A percentile compares a stretch with the other conserved stretches of the same genome.
Conservation (phyloP, 495 filamentous ascomycete species). For the Lasiosphaeria ovina region DNA sequence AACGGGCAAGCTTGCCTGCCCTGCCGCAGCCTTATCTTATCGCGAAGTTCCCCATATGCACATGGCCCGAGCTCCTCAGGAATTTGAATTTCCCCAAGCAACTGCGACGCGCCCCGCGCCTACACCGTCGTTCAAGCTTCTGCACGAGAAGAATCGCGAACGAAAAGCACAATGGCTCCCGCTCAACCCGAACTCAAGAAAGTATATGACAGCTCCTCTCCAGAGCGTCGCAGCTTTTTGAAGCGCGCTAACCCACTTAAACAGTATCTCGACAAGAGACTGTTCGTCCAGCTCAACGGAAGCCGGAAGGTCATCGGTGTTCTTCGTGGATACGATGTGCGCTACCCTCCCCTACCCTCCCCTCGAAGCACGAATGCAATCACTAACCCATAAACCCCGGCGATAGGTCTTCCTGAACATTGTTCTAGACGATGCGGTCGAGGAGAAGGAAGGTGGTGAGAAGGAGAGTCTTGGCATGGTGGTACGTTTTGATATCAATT, state of each 20-base stretch:
- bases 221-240: conserved; percentile 10
- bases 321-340: conserved; percentile 91
- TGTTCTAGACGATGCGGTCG: conserved; percentile 95
- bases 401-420: conserved; percentile 95
- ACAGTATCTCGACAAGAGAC: conserved; percentile 98
- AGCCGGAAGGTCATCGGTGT: conserved; percentile 95
- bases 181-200: conserved; percentile 99
- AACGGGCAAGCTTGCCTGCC: too few relatives aligned
- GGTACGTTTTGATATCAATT: conserved; percentile 51
- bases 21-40: not conserved
- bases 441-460: conserved; percentile 89
- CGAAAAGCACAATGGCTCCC: conserved; percentile 77
- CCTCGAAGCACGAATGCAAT: conserved; percentile 4
- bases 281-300: conserved; percentile 97
- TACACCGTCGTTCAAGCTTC: not conserved
- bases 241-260: conserved; percentile 12
- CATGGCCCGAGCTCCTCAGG: not conserved
- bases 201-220: conserved; percentile 47
- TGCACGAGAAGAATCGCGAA: not conserved
- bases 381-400: conserved; percentile 1
- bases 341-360: conserved; percentile 17
- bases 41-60: not conserved
- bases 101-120: not conserved
- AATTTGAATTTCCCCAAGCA: not conserved
- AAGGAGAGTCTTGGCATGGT: conserved; percentile 92